These are phyloP conservation scores for Agapanthus africanus DNA, from an alignment of 106 monocot species.

Conservation along the genomic window DNA sequence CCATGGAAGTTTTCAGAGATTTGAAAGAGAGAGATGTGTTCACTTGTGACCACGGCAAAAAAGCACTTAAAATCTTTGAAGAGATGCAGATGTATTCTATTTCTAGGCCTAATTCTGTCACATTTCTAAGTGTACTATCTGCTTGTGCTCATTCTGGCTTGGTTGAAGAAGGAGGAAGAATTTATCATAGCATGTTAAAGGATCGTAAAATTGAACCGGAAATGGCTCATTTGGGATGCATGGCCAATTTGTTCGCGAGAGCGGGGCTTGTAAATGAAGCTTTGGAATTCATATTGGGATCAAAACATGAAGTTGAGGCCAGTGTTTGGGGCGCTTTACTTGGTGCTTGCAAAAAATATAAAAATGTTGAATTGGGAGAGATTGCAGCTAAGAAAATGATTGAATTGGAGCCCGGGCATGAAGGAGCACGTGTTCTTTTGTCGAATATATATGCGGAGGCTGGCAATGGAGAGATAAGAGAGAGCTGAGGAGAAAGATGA, in stretches of 20 bases:
- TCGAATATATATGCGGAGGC: conserved; percentile 45
- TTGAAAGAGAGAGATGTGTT: conserved; percentile 17
- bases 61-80: conserved; percentile 41
- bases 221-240: conserved; percentile 47
- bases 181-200: conserved; percentile 36
- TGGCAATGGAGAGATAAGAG: conserved; percentile 33
- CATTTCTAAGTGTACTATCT: conserved; percentile 49
- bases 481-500: conserved; percentile 34
- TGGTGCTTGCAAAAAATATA: conserved; percentile 46
- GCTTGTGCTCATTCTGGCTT: conserved; percentile 63
- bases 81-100: conserved; percentile 36
- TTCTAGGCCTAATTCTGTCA: conserved; percentile 59
- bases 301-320: conserved; percentile 8
- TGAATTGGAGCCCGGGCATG: conserved; percentile 12
- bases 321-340: conserved; percentile 45
- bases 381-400: conserved; percentile 8
- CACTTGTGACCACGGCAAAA: conserved; percentile 25
- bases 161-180: conserved; percentile 40
- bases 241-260: conserved; percentile 56
- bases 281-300: conserved; percentile 26
- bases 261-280: conserved; percentile 52
- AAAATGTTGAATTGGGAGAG: conserved; percentile 24
- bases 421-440: conserved; percentile 18
- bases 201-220: conserved; percentile 37
- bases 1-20: conserved; percentile 33